Base-by-base conservation (phyloP, 1,139 yeast species). In the Hemisphaericaspora subhashii region DNA sequence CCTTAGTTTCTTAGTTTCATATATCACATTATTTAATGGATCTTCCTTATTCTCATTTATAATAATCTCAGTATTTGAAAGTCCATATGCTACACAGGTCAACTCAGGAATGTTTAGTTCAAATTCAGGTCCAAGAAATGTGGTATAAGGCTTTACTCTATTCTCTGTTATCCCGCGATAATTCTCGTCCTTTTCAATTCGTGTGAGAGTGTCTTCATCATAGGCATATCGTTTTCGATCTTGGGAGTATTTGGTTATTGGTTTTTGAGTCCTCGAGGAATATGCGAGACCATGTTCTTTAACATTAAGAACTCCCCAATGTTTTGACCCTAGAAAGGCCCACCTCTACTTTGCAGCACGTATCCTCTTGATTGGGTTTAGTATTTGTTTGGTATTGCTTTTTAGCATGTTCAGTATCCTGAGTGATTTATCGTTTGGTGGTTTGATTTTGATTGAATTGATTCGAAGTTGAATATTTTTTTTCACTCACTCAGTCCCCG, bases 41-140 rank as follows among this genome's bases (percentile, higher is more conserved):
- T 24, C 14, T 5, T 31, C 31, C 4, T 4, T 29, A 4, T 9
- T 22, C 12, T 27, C 20, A 2, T 37, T 16, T 11, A 37, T 14
- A 10, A 23, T 31, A 7, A 44, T 15, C 22, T 43, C 43, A 22
- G 18, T 20, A 37, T 45, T 41, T 2, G 42, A 39, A 13, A 31
- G 28, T 5, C 35, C 35, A 23, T 21, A 24, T 12, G 35, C 35
- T 11, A 31, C 22, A 22, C 35, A 21, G 13, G 27, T 16, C 13
- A 23, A 17, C n/a, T 31, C 35, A n/a, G 21, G 4, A 12, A 29
- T 17, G 4, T 7, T 11, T 11, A 65, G 38, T 1, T 40, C 43
- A 31, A 57, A 59, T 4, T 50, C 46, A 3, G 32, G 23, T 2
- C 64, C 66, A 8, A 56, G 15, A 33, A 54, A 45, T 7, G 26